phyloP scores from a whole-genome alignment of 345 rosid genomes.

The Brassica nigra region DNA sequence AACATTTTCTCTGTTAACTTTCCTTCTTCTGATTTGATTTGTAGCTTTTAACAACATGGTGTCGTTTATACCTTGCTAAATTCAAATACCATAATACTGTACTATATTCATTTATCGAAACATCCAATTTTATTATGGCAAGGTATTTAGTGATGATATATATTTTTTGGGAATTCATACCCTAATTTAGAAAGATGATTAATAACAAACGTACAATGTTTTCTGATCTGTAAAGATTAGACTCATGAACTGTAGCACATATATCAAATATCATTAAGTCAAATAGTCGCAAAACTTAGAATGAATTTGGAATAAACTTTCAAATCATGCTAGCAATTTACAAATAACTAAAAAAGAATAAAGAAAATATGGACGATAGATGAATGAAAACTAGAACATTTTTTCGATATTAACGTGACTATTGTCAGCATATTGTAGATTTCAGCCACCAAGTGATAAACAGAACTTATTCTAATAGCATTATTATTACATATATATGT shows the following conservation, averaged over 20 bases:
- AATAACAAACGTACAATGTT: background rate
- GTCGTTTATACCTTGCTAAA: background rate
- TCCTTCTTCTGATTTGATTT: slow-evolving; percentile 30
- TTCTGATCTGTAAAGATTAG: background rate
- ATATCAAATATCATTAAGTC: slow-evolving; percentile 11
- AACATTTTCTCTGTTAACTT: slow-evolving; percentile 5
- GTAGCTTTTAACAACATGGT: slow-evolving; percentile 1
- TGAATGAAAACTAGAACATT: slow-evolving; percentile 18
- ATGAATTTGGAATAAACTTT: slow-evolving; percentile 16
- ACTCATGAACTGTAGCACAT: background rate
- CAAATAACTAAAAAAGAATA: slow-evolving; percentile 13
- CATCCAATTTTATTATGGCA: background rate
- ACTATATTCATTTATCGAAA: background rate
- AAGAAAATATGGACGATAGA: slow-evolving; percentile 20
- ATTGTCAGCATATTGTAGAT: slow-evolving; percentile 20
- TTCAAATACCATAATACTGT: background rate
- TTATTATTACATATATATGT: slow-evolving; percentile 15
- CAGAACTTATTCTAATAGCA: slow-evolving; percentile 43
- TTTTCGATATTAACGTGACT: slow-evolving; percentile 2
- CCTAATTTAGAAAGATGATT: background rate
- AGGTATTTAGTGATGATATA: background rate
- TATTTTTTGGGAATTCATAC: background rate
- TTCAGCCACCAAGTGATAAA: slow-evolving; percentile 29
- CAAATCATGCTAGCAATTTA: slow-evolving; percentile 17
- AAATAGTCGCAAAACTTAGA: background rate